Evolutionary conservation across 2,329 filamentous ascomycete species (phyloP), one percentile per base, ranked within the genome.

Genomic region (Curvularia sp.): DNA sequence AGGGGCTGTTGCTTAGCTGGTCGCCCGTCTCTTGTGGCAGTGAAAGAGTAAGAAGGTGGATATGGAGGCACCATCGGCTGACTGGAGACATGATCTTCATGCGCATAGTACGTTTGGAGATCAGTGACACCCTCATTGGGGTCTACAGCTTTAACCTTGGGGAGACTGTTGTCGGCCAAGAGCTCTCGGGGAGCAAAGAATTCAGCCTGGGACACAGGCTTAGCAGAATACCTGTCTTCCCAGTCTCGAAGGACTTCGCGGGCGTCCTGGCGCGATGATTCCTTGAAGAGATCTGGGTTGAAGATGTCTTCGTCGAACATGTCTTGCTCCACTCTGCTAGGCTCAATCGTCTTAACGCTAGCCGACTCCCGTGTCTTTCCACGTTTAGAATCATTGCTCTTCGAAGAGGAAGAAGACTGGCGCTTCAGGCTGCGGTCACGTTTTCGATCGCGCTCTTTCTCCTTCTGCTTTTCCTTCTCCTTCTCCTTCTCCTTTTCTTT

Each of bases 131-230:
- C 80, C 46, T 75, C 80, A 57, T 80, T 77, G 3, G 80, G 77
- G 57, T 79, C 75, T 30, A 77, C 70, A 25, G 68, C 73, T 2
- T 57, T 64, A 25, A 65, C 64, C 48, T 76, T 77, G 38, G 79
- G 70, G 30, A 70, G 74, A 36, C 74, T 74, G 27, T 76, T 68
- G 27, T 77, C 67, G 38, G 80, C 71, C 15, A 73, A 63, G 7
- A 82, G 75, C 47, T 81, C 80, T 43, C 74, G 74, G 1, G 80
- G 80, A 10, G 78, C 76, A 53, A 82, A 83, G 71, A 83, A 82
- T 3, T 80, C 80, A 1, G 79, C 80, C 64, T 80, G 78, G 7
- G 75, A 77, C 9, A 75, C 70, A 9, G 74, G 70, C 36, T 72
- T 71, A 9, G 74, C 67, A 27, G 70, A 76, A 64, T 81, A 81